Conservation (phyloP, 805 yeast genomes). For the Yamadazyma laniorum region DNA sequence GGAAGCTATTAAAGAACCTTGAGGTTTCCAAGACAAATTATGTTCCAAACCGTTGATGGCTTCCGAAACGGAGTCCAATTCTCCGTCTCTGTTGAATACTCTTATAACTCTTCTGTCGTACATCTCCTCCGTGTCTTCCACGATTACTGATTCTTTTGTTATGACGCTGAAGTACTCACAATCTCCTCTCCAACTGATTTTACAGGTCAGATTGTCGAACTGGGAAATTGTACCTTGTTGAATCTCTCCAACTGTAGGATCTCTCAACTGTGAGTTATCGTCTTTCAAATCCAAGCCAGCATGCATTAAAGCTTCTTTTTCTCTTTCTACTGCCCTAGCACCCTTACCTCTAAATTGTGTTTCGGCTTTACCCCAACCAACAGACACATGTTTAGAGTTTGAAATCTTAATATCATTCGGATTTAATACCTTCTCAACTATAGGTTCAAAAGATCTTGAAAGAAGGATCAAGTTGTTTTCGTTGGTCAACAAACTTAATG, state of each 20-base stretch:
- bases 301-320: slow-evolving; percentile 50
- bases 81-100: slow-evolving; percentile 78
- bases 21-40: slow-evolving; percentile 82
- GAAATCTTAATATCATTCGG: slow-evolving; percentile 58
- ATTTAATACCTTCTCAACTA: slow-evolving; percentile 59
- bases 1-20: slow-evolving; percentile 82
- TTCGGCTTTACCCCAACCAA: slow-evolving; percentile 98
- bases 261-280: slow-evolving; percentile 55
- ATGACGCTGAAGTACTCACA: slow-evolving; percentile 77
- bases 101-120: slow-evolving; percentile 71
- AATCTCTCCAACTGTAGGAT: slow-evolving; percentile 80
- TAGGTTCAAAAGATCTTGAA: slow-evolving; percentile 75
- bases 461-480: slow-evolving; percentile 62
- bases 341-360: slow-evolving; percentile 97
- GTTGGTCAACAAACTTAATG: slow-evolving; percentile 64
- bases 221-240: slow-evolving; percentile 65
- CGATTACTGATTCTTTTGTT: slow-evolving; percentile 52
- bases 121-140: slow-evolving; percentile 36
- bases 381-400: slow-evolving; percentile 80
- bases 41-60: slow-evolving; percentile 83
- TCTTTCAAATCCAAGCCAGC: slow-evolving; percentile 69
- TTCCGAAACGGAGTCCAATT: slow-evolving; percentile 78
- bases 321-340: slow-evolving; percentile 74
- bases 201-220: slow-evolving; percentile 48
- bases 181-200: slow-evolving; percentile 94